Evolutionary conservation across 2,329 filamentous ascomycete species (phyloP).

Genomic region (Cylindrodendrum hubeiense): DNA sequence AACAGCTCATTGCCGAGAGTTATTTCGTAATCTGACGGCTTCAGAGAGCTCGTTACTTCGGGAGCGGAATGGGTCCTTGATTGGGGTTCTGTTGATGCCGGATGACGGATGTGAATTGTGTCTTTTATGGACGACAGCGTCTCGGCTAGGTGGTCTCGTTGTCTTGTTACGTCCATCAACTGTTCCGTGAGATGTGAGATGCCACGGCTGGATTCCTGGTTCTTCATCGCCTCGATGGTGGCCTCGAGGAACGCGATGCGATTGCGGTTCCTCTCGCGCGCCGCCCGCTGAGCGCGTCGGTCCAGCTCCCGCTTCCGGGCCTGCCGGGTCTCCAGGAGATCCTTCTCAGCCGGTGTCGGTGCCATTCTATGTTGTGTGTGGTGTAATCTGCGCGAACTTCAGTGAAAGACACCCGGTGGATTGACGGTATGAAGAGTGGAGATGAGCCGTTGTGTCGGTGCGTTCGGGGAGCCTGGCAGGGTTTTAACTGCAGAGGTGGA

Average conservation of each 20-base stretch:
- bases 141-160: constrained; percentile 3
- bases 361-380: neutral
- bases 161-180: neutral
- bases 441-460: neutral
- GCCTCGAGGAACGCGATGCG: constrained; percentile 12
- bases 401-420: no score
- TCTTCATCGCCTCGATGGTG: constrained; percentile 11
- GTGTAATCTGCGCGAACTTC: neutral
- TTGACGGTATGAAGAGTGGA: neutral
- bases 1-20: neutral
- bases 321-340: neutral
- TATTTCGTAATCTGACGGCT: neutral
- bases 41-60: neutral
- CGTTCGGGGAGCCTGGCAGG: no score
- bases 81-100: neutral
- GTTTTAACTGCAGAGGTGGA: neutral
- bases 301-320: constrained; percentile 13
- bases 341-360: neutral
- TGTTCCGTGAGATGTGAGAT: neutral
- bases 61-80: neutral
- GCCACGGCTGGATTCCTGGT: neutral
- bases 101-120: neutral
- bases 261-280: constrained; percentile 9
- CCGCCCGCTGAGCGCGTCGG: constrained; percentile 13
- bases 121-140: neutral